Percentiles rank a stretch among this genome's conserved stretches.
These are phyloP conservation scores for Arctium lappa DNA, from an alignment of 129 eudicot genomes.

Conservation along the genomic window DNA sequence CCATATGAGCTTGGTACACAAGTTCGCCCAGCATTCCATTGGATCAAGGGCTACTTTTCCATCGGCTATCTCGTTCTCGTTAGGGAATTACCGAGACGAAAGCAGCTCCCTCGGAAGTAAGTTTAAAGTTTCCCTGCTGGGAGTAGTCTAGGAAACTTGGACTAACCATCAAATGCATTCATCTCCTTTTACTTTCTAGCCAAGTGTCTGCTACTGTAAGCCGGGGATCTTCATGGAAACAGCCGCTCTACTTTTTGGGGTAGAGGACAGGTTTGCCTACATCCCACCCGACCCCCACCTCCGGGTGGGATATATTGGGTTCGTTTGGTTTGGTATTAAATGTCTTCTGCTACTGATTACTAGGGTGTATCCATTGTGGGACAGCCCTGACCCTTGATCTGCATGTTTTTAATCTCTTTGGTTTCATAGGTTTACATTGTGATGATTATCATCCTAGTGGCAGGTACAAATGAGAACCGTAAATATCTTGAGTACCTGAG, in stretches of 20 bases:
- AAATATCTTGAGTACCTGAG: not conserved
- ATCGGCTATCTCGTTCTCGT: not conserved
- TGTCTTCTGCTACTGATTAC: not conserved
- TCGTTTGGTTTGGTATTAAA: no score
- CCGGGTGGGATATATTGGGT: no score
- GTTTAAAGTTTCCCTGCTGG: not conserved
- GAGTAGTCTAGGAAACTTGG: not conserved
- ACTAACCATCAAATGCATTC: not conserved
- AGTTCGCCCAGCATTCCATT: not conserved
- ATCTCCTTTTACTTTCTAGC: no score
- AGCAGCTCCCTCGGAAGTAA: not conserved
- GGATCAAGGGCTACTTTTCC: not conserved
- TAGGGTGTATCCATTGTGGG: not conserved
- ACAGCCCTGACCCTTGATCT: no score
- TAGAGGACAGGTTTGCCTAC: no score
- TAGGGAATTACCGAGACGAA: not conserved
- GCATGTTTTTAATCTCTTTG: no score
- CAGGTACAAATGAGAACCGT: not conserved
- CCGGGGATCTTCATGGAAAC: no score
- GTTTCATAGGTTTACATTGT: not conserved
- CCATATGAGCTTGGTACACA: no score
- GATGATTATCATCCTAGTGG: not conserved
- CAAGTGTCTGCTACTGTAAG: no score
- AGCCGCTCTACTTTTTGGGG: no score
- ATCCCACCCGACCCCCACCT: no score